A percentile compares a stretch with the other conserved stretches of the same genome.
Evolutionary conservation across 768 basidiomycete species (phyloP).

Genomic region (Xerocomellus amylosporus): DNA sequence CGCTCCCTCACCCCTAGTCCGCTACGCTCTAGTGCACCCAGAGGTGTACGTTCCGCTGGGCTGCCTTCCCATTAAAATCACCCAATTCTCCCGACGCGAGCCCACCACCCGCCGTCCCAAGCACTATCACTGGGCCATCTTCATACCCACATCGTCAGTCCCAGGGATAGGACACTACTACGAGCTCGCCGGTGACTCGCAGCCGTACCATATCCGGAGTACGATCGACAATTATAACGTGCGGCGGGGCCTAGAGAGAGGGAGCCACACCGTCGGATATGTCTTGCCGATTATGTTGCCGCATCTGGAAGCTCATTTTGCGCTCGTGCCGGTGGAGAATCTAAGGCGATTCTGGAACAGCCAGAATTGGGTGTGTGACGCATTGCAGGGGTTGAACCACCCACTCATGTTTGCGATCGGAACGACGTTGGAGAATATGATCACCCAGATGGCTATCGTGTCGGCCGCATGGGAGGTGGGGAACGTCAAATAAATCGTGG

Average conservation of each 20-base stretch:
- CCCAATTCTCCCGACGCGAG: neutral
- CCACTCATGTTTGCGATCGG: neutral
- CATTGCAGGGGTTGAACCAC: constrained; percentile 3
- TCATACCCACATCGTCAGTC: constrained; percentile 8
- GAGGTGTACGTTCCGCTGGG: neutral
- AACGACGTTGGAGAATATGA: neutral
- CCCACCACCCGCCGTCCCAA: neutral
- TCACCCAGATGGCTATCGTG: constrained; percentile 10
- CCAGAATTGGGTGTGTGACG: constrained; percentile 6
- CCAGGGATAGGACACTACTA: constrained; percentile 5
- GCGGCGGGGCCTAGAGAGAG: neutral
- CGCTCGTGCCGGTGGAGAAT: neutral
- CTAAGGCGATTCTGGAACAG: neutral
- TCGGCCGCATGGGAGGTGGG: neutral
- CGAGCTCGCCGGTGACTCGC: neutral
- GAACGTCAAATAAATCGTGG: neutral
- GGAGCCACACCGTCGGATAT: constrained; percentile 11
- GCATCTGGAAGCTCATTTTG: constrained; percentile 3
- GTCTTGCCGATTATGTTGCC: constrained; percentile 4
- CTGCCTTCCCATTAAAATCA: constrained; percentile 5
- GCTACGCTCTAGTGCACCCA: neutral
- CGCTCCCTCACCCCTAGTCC: neutral
- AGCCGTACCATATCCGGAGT: neutral
- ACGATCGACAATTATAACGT: neutral
- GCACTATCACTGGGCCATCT: constrained; percentile 9